Evolutionary conservation across 192 early-diverging fungal genomes (phyloP).

Genomic region (Podila horticola): DNA sequence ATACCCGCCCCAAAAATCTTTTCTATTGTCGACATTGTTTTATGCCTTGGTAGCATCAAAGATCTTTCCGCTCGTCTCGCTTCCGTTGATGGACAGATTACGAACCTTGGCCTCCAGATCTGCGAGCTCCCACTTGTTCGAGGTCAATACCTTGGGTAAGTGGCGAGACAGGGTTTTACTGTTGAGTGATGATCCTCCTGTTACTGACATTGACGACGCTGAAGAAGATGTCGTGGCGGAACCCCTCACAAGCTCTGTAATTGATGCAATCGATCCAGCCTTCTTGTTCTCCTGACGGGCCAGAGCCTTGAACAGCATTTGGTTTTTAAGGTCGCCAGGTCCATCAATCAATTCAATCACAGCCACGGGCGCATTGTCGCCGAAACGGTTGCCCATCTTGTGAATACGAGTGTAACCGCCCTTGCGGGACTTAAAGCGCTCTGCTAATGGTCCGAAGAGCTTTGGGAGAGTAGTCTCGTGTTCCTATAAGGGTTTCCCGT

Average conservation of each 20-base stretch:
- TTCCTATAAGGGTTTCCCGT: conserved; percentile 54
- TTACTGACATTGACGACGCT: not conserved
- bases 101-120: conserved; percentile 39
- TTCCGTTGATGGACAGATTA: conserved; percentile 16
- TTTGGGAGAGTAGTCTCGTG: conserved; percentile 81
- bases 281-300: conserved; percentile 47
- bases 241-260: conserved; percentile 30
- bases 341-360: conserved; percentile 92
- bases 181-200: conserved; percentile 1
- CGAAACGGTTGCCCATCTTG: conserved; percentile 76
- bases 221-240: not conserved
- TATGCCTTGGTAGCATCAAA: conserved; percentile 51
- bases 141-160: conserved; percentile 37
- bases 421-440: conserved; percentile 77
- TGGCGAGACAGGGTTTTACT: conserved; percentile 38
- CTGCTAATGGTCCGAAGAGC: conserved; percentile 83
- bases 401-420: conserved; percentile 94
- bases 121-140: conserved; percentile 46
- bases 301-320: conserved; percentile 56
- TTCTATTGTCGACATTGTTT: not conserved
- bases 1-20: not conserved
- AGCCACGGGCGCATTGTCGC: conserved; percentile 89
- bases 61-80: conserved; percentile 21
- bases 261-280: conserved; percentile 35
- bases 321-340: conserved; percentile 78